Evolutionary conservation across 2,329 filamentous ascomycete species (phyloP), one percentile per base, ranked within the genome.

Genomic region (Coniochaeta sp.): DNA sequence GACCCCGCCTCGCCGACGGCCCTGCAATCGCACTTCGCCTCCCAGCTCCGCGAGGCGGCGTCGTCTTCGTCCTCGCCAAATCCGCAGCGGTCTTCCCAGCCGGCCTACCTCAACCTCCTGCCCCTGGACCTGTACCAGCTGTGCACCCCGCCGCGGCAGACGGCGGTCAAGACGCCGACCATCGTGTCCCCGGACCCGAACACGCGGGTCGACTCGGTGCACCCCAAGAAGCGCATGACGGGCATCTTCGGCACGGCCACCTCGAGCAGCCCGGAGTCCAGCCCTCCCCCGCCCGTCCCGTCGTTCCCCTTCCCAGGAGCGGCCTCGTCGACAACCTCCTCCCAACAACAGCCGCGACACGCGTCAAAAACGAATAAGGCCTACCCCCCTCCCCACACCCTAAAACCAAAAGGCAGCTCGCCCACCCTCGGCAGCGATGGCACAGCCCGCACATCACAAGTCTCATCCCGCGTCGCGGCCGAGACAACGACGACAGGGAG

Each of bases 191-290:
- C 54, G 14, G 28, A 56, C 54, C 54, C 54, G 3, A 22, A 52
- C 22, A 28, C 47, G 24, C 3, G 28, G n/a, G 8, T 36, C 30
- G 19, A 56, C 30, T 56, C 54, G 6, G 24, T 56, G 4, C 54
- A 56, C 32, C 79, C 77, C 17, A 74, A 73, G 62, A 80, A 78
- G 62, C 69, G 77, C 24, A 69, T 81, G 63, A 75, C 74, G 52
- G 68, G 71, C 9, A 74, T 76, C 58, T 34, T 28, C 9, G 26
- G 54, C 54, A 34, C 28, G 7, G 26, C 30, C 47, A 55, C 60
- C n/a, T n/a, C n/a, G n/a, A n/a, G n/a, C 1, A 62, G 55, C 42
- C 54, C 60, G 12, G n/a, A 55, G 26, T 52, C 54, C 12, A 55
- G 57, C 8, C 55, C 38, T 30, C 19, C 56, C 3, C n/a, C n/a